Percentiles rank a stretch among this genome's conserved stretches.
phyloP scores from a whole-genome alignment of 257 asterid genomes.

The Scutellaria minor region DNA sequence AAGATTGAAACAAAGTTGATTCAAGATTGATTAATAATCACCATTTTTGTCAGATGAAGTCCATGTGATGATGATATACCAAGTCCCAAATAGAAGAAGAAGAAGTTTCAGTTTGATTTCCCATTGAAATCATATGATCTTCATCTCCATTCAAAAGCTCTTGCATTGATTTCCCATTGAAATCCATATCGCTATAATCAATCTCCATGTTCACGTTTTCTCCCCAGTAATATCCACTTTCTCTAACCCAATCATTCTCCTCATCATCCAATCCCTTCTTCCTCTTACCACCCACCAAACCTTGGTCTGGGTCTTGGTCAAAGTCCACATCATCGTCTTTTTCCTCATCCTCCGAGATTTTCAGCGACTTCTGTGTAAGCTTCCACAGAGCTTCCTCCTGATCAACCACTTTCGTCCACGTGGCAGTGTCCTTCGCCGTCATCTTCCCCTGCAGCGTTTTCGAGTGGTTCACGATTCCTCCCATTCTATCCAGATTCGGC shows the following conservation, averaged over 20 bases:
- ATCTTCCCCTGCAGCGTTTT: slow-evolving; percentile 64
- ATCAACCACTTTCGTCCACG: slow-evolving; percentile 52
- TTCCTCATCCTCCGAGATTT: slow-evolving; percentile 33
- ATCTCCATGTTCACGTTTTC: slow-evolving; percentile 31
- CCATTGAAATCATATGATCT: neutral
- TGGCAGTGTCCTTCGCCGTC: slow-evolving; percentile 58
- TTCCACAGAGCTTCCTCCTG: slow-evolving; percentile 57
- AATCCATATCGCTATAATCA: slow-evolving; percentile 10
- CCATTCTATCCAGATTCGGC: slow-evolving; percentile 44
- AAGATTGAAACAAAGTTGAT: neutral
- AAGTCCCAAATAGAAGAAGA: too few relatives aligned
- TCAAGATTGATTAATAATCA: neutral
- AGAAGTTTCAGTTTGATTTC: slow-evolving; percentile 43
- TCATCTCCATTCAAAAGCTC: slow-evolving; percentile 35
- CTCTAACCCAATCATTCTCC: slow-evolving; percentile 24
- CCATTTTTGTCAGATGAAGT: neutral
- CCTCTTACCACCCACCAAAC: slow-evolving; percentile 36
- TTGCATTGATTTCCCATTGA: slow-evolving; percentile 27
- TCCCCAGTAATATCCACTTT: slow-evolving; percentile 44
- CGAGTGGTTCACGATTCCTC: slow-evolving; percentile 58
- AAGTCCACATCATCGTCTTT: neutral
- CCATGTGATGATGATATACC: neutral
- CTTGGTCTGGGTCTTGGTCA: neutral
- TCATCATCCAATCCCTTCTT: slow-evolving; percentile 35
- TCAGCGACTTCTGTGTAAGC: slow-evolving; percentile 36